Base-by-base conservation (phyloP, 176 grass and related monocot species). In the Aegilops tauschii region DNA sequence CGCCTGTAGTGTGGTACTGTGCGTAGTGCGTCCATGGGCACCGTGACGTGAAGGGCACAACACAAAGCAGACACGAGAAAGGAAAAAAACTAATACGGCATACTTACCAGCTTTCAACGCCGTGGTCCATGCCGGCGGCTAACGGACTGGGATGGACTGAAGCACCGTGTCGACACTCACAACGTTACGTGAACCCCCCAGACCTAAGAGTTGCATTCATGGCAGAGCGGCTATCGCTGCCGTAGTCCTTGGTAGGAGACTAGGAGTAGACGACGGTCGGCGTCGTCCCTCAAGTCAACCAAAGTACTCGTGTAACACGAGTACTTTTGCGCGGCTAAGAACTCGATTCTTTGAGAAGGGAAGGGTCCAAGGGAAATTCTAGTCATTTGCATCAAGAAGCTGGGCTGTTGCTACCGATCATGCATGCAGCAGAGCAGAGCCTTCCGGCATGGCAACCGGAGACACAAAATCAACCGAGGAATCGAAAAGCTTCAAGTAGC, bases 91-190 rank as follows among this genome's bases (percentile, higher is more conserved):
- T 23, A 36, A 14, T 9, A 78, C 12, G n/a, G 12, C 30, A 36
- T 83, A 78, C 79, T 64, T 27, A 83, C 80, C 8, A 23, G 36
- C 47, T 69, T 34, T 34, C 35, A 25, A 6, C 65, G 66, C 52
- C 73, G 79, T 85, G 71, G 69, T 82, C 82, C 77, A 47, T 18
- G 66, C 82, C 76, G 81, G 58, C 76, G 65, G 75, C 36, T 21
- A 20, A 47, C 25, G 34, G 2, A 18, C 23, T 4, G 39, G 23
- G 54, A 21, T 59, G 54, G 18, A 21, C 54, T 9, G 42, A 79
- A 83, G 80, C 32, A 31, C 25, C 20, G 32, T 30, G 42, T 66
- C 25, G 32, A 56, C 40, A 61, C 54, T 34, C 25, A 12, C 65
- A 42, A 45, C 4, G 49, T 9, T 13, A 3, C 12, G 25, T 11